Base-by-base conservation (phyloP, 2,329 filamentous ascomycete species). In the Fonsecaea multimorphosa region DNA sequence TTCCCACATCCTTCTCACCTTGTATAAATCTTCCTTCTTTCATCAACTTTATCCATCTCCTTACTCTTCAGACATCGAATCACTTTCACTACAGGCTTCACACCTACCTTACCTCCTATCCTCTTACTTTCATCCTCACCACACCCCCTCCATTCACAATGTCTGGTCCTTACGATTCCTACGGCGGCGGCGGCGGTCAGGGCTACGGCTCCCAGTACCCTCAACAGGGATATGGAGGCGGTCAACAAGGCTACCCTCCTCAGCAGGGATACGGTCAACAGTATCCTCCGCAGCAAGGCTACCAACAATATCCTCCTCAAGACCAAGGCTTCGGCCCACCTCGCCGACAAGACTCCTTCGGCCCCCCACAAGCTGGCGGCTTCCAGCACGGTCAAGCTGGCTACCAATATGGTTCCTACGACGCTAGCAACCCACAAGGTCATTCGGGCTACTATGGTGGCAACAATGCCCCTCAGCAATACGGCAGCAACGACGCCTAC, bases 81-180 rank as follows among this genome's bases (percentile, higher is more conserved):
- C 31, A n/a, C 44, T 38, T 38, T 32, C 58, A 38, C 8, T 11
- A 11, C 7, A 38, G 44, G 14, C 4, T 49, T 49, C 7, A 40
- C 29, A 49, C 49, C 55, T 27, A 16, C 49, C 31, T 7, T 51
- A 38, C 14, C 31, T 40, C 36, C 19, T 34, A 55, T 46, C 27
- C 22, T 55, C 58, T 24, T 34, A 12, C 58, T 40, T 38, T 16
- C 51, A 32, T 31, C 9, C 49, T 31, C 24, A 36, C n/a, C 34
- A 32, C 58, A 53, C 22, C 49, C 8, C 29, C 3, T 31, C 29
- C 3, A 3, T 4, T 31, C 29, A 56, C 49, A 64, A 86, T 85
- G 84, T 84, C 83, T 16, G 82, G 82, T 65, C 82, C 82, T 40
- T 85, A 85, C 78, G 79, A 83, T 68, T 77, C 80, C 49, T 74